Base-by-base conservation (phyloP, 768 basidiomycete genomes). In the Cystobasidium ongulense region DNA sequence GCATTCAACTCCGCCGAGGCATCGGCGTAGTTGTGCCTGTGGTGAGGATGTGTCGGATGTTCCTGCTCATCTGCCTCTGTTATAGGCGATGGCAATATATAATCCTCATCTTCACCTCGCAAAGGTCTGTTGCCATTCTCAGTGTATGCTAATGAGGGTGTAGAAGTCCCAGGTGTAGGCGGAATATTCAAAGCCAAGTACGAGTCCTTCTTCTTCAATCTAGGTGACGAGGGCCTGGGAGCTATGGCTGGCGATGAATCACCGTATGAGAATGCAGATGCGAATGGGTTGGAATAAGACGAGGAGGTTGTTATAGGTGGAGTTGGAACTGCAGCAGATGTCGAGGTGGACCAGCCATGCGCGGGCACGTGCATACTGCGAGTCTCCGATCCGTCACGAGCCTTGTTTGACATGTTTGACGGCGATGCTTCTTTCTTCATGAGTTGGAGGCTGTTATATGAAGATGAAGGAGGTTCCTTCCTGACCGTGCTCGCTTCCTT, bases 141-240 rank as follows among this genome's bases (percentile, higher is more conserved):
- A 5, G 31, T 67, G 29, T 59, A 59, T 13, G 25, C 57, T 23
- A 59, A 21, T 13, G 57, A 59, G 29, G 57, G 57, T 35, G 68
- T 59, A 18, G 52, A 18, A 8, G 68, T 17, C 46, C 39, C 65
- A 36, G 68, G 68, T 57, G 68, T 71, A 35, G 52, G 35, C 13
- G 68, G 68, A 15, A 71, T 71, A 43, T 23, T 39, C 27, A 71
- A 54, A 4, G 68, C 68, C 7, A 71, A 53, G 35, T 57, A 59
- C 18, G 53, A 57, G 5, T 54, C 23, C 39, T 71, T 46, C 33
- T 54, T 54, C 17, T 31, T 38, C 8, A 71, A 13, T 21, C 68
- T n/a, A 5, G 68, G 68, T 29, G 43, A 43, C 25, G 63, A 64
- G 15, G 63, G 63, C 5, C 57, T 17, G 5, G 57, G 29, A 15